Conservation (phyloP, 2,329 filamentous ascomycete species). For the Monilinia polystroma region DNA sequence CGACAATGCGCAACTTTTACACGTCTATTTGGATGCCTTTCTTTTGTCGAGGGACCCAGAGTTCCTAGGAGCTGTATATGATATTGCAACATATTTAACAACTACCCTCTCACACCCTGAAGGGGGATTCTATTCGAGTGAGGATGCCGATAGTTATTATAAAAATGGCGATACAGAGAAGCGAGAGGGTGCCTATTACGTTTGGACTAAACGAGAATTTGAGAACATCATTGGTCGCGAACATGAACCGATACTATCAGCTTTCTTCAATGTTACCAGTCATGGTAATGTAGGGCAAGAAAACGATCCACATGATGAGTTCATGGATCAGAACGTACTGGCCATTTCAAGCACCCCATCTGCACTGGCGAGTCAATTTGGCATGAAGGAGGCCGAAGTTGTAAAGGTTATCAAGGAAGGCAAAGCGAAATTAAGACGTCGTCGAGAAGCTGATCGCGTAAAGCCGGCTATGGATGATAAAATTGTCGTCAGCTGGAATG, state of each 20-base stretch:
- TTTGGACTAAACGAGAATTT: conserved; percentile 90
- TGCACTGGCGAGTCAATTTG: conserved; percentile 73
- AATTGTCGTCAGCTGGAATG: conserved; percentile 84
- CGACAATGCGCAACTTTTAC: conserved; percentile 83
- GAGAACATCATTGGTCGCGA: conserved; percentile 68
- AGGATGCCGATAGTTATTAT: conserved; percentile 83
- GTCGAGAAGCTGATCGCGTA: conserved; percentile 72
- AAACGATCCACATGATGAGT: conserved; percentile 88
- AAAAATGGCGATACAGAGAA: conserved; percentile 74
- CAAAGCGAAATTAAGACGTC: conserved; percentile 64
- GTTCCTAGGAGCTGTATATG: conserved; percentile 74
- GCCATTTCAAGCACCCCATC: conserved; percentile 65
- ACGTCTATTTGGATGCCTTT: conserved; percentile 85
- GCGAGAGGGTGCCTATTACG: conserved; percentile 88
- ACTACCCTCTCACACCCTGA: conserved; percentile 64
- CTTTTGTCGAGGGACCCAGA: conserved; percentile 58
- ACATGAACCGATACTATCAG: conserved; percentile 71
- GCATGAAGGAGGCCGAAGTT: conserved; percentile 67
- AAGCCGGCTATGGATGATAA: conserved; percentile 83
- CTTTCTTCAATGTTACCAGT: conserved; percentile 79
- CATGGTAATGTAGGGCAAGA: conserved; percentile 83
- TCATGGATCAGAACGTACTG: conserved; percentile 90
- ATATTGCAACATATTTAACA: conserved; percentile 84
- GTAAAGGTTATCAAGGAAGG: conserved; percentile 65
- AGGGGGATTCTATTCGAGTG: conserved; percentile 82